Percentiles rank a stretch among this genome's conserved stretches.
phyloP scores from a whole-genome alignment of 2,329 filamentous ascomycete species.

The Aspergillus sp. region DNA sequence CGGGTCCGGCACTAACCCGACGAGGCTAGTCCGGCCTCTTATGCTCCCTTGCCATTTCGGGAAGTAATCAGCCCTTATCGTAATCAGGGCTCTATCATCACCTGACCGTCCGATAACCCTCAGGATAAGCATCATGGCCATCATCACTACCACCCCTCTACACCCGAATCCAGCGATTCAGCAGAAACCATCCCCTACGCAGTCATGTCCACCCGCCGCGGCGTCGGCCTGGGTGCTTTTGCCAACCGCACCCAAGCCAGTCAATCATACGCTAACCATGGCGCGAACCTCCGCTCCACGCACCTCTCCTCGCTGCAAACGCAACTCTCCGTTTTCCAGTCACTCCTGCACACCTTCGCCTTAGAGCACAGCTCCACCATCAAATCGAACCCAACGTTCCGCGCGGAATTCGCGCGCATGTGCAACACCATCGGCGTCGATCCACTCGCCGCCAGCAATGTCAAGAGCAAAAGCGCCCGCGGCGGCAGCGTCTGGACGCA shows the following conservation, averaged over 20 bases:
- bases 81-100: slow-evolving; percentile 22
- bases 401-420: slow-evolving; percentile 97
- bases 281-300: slow-evolving; percentile 76
- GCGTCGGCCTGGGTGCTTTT: slow-evolving; percentile 87
- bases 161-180: background rate
- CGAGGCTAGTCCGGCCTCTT: background rate
- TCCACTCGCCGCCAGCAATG: slow-evolving; percentile 71
- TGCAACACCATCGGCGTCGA: slow-evolving; percentile 96
- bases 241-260: slow-evolving; percentile 79
- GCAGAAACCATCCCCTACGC: background rate
- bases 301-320: slow-evolving; percentile 85
- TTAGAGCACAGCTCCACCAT: slow-evolving; percentile 94
- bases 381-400: slow-evolving; percentile 89
- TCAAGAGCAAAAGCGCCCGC: slow-evolving; percentile 47
- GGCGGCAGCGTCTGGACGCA: slow-evolving; percentile 83
- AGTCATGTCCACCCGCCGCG: slow-evolving; percentile 50
- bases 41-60: background rate
- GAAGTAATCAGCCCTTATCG: slow-evolving; percentile 6
- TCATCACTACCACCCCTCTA: background rate
- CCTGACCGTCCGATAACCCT: slow-evolving; percentile 16
- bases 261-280: slow-evolving; percentile 87
- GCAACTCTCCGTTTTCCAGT: slow-evolving; percentile 94
- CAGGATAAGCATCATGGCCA: background rate
- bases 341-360: slow-evolving; percentile 90
- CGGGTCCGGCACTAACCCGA: slow-evolving; percentile 21